phyloP scores from a whole-genome alignment of 495 filamentous ascomycete genomes.

The Penicillium desertorum region DNA sequence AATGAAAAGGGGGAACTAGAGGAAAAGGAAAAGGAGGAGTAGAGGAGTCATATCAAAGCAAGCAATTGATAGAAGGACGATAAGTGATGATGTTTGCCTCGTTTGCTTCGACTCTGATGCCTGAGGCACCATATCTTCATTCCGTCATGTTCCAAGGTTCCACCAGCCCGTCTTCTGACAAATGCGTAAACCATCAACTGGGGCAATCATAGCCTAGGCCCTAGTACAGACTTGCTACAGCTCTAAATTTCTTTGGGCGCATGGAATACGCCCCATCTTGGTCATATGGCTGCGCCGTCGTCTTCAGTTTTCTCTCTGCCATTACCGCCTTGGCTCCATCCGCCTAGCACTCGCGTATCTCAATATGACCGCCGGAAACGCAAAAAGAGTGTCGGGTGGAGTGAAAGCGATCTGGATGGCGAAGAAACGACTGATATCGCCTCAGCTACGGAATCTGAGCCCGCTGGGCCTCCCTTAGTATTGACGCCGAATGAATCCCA shows the following conservation, averaged over 20 bases:
- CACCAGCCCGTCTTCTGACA: slow-evolving; percentile 11
- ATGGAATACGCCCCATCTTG: slow-evolving; percentile 18
- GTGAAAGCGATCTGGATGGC: slow-evolving; percentile 25
- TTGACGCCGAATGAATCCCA: slow-evolving; percentile 47
- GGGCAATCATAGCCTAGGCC: not conserved
- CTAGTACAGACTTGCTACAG: not conserved
- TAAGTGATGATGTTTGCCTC: slow-evolving; percentile 31
- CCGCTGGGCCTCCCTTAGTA: slow-evolving; percentile 29
- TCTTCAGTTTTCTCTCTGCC: slow-evolving; percentile 44
- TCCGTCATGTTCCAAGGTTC: slow-evolving; percentile 11
- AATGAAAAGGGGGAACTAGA: slow-evolving; percentile 14
- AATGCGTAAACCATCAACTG: slow-evolving; percentile 9
- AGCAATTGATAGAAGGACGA: slow-evolving; percentile 19
- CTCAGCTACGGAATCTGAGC: slow-evolving; percentile 28
- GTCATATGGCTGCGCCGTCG: slow-evolving; percentile 36
- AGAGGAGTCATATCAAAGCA: slow-evolving; percentile 2
- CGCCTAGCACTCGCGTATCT: slow-evolving; percentile 33
- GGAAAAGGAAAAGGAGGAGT: slow-evolving; percentile 9
- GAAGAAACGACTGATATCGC: slow-evolving; percentile 38
- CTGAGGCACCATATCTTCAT: slow-evolving; percentile 9
- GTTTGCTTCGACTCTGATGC: slow-evolving; percentile 15
- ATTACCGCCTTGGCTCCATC: slow-evolving; percentile 41
- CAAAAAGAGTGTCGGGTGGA: slow-evolving; percentile 35
- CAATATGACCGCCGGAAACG: slow-evolving; percentile 44
- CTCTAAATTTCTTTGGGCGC: not conserved